Conservation (phyloP, 371 early-diverging fungal species). For the Mucor piriformis region DNA sequence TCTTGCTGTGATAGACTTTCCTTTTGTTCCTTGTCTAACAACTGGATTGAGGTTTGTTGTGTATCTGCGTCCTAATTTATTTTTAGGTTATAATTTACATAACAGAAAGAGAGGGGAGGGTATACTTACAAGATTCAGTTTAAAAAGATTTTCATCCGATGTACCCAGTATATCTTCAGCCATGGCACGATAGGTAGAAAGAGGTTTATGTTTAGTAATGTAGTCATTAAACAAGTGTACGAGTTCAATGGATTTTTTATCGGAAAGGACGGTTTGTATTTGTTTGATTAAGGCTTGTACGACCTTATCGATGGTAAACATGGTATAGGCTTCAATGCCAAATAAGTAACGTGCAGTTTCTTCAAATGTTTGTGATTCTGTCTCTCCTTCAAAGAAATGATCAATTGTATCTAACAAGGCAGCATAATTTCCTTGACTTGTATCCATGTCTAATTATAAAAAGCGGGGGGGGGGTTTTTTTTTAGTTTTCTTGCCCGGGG, state of each 20-base stretch:
- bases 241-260: slow-evolving; percentile 11
- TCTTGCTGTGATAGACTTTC: slow-evolving; percentile 45
- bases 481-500: no score
- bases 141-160: slow-evolving; percentile 82
- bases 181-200: slow-evolving; percentile 73
- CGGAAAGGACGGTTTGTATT: slow-evolving; percentile 23
- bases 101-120: no score
- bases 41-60: slow-evolving; percentile 75
- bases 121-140: slow-evolving; percentile 83
- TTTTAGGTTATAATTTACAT: no score
- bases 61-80: slow-evolving; percentile 55
- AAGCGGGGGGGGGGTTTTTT: no score
- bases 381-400: slow-evolving; percentile 73
- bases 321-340: slow-evolving; percentile 79
- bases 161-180: slow-evolving; percentile 71
- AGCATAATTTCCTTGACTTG: slow-evolving; percentile 61
- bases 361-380: slow-evolving; percentile 85
- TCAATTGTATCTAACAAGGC: slow-evolving; percentile 71
- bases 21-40: slow-evolving; percentile 66
- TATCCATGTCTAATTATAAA: slow-evolving; percentile 45
- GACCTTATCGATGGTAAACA: slow-evolving; percentile 85
- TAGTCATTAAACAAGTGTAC: background rate
- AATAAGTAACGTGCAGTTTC: slow-evolving; percentile 82
- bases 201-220: background rate
- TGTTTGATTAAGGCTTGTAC: slow-evolving; percentile 74